Evolutionary conservation across 2,329 filamentous ascomycete genomes (phyloP), one percentile per base, ranked within the genome.

Genomic region (Ciborinia camelliae): DNA sequence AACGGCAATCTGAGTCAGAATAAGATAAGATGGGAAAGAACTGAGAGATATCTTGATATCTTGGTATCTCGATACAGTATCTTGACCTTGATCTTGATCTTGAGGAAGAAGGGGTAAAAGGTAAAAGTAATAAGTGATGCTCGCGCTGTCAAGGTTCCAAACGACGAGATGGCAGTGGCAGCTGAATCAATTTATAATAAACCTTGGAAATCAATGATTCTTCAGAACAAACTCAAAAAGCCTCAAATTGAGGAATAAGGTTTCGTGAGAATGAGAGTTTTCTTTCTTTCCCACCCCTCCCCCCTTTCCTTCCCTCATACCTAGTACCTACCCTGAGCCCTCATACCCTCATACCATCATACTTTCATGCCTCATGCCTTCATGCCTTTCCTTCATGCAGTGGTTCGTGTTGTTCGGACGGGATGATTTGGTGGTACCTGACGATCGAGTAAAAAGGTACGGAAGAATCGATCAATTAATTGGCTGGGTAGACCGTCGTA

Each of bases 151-250:
- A 32, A 57, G 37, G 37, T 57, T 57, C 37, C 37, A 57, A 32
- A 43, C 10, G 20, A n/a, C 37, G 30, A n/a, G 15, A n/a, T 32
- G 26, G 28, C 54, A 45, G 54, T 39, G 32, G 39, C 20, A 35
- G 30, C 20, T 23, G 54, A 58, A 58, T 58, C 54, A 32, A 58
- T 58, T 58, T 58, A 58, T 58, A 58, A 58, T 45, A 32, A 58
- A 45, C n/a, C n/a, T n/a, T n/a, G n/a, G n/a, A n/a, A n/a, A n/a
- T n/a, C n/a, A n/a, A n/a, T 58, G 20, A 43, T 41, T 10, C 23
- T 30, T 58, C 39, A 58, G n/a, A 45, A 45, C 54, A 47, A 47
- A 23, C 20, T 23, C 43, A 14, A 45, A 35, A 45, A 35, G 54
- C 26, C 54, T 58, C 28, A 23, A 23, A 58, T 58, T 45, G 54